These are phyloP conservation scores for Claviceps lovelessii DNA, from an alignment of 2,329 filamentous ascomycete genomes.

Conservation along the genomic window DNA sequence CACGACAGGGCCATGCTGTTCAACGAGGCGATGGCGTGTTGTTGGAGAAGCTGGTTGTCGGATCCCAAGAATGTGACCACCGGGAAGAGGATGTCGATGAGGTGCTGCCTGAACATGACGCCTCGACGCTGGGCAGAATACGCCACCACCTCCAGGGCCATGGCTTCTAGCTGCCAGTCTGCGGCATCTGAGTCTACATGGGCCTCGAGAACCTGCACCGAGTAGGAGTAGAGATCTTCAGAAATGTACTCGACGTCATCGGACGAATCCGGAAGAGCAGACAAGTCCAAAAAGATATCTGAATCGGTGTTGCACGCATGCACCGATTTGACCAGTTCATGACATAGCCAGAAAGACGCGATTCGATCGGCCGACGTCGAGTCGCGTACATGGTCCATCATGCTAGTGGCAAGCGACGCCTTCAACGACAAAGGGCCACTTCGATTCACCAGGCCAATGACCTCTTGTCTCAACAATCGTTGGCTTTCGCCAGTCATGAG, in stretches of 20 bases:
- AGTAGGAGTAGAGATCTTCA: constrained; percentile 55
- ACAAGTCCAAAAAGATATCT: constrained; percentile 50
- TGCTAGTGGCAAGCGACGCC: constrained; percentile 45
- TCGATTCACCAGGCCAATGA: constrained; percentile 42
- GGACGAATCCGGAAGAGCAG: constrained; percentile 21
- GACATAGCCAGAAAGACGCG: constrained; percentile 66
- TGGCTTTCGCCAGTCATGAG: constrained; percentile 53
- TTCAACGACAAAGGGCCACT: constrained; percentile 45
- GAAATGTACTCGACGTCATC: constrained; percentile 34
- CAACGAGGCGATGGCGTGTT: constrained; percentile 69
- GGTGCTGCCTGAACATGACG: constrained; percentile 60
- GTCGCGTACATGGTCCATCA: constrained; percentile 49
- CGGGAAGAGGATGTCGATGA: constrained; percentile 85
- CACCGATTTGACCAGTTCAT: constrained; percentile 52
- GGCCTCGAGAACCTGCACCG: constrained; percentile 46
- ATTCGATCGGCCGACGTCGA: constrained; percentile 45
- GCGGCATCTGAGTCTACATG: constrained; percentile 31
- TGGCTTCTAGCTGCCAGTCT: constrained; percentile 62
- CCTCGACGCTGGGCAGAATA: constrained; percentile 57
- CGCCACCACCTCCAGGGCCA: constrained; percentile 69
- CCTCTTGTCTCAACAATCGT: constrained; percentile 40
- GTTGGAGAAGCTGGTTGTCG: constrained; percentile 48
- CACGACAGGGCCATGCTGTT: constrained; percentile 67
- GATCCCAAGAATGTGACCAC: constrained; percentile 81
- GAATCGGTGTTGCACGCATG: constrained; percentile 37